Base-by-base conservation (phyloP, 345 rosid genomes). In the Theobroma cacao region DNA sequence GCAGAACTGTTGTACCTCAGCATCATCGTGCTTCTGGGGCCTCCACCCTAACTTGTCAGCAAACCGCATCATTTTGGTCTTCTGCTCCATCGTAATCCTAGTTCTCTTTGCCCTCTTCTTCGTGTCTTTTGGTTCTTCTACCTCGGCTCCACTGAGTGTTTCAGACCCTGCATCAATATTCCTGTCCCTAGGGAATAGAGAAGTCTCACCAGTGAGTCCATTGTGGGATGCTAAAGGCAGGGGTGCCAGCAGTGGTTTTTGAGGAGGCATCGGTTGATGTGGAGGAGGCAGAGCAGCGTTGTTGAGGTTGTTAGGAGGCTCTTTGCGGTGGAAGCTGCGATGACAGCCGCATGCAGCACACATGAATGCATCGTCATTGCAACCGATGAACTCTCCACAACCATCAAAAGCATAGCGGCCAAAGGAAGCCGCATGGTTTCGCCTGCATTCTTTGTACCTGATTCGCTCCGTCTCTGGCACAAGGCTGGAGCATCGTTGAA, bases 271-370 rank as follows among this genome's bases (percentile, higher is more conserved):
- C 1, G 47, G 10, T 4, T n/a, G 50, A 22, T n/a, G n/a, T n/a
- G 72, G 72, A 26, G 60, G 60, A 18, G 75, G 59, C 11, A 2
- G 43, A 5, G n/a, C 4, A 30, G 20, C 2, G 64, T 60, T 60
- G 15, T 52, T 52, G 58, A 7, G 20, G n/a, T 28, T 34, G n/a
- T 43, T 14, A 43, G 85, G 72, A 0, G 77, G 48, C 26, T 58
- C 58, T 30, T 30, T 75, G 52, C 58, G 77, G 77, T 60, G 77
- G 68, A 75, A 75, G 56, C 53, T 75, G 41, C 69, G 77, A 12
- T 75, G 77, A 60, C 77, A 75, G 40, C 77, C 69, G 38, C 69
- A 60, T 24, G 77, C 77, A 31, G 69, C 69, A 2, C 77, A 75
- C 8, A 2, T 30, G 22, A 41, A 75, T 0, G 7, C 18, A 36